Evolutionary conservation across 257 asterid genomes (phyloP).

Genomic region (Solanum rostratum): DNA sequence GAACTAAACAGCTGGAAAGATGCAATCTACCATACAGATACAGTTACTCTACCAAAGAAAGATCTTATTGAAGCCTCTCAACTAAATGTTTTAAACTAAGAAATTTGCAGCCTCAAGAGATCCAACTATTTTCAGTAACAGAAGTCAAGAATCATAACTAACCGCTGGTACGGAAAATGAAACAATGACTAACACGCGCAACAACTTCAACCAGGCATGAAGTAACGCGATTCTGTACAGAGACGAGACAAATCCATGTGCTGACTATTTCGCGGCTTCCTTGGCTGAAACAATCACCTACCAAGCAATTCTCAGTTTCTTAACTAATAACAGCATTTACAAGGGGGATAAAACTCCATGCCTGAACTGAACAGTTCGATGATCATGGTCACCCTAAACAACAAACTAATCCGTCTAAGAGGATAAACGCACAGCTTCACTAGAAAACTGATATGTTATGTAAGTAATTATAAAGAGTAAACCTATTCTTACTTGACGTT

Average conservation of each 20-base stretch:
- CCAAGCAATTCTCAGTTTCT: not conserved
- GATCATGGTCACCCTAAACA: not conserved
- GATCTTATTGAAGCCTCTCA: not conserved
- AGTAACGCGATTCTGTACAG: not conserved
- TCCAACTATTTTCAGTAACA: not conserved
- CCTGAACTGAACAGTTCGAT: not conserved
- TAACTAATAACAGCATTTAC: not conserved
- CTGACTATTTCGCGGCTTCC: not conserved
- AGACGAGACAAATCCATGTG: not conserved
- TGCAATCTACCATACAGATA: not conserved
- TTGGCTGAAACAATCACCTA: not conserved
- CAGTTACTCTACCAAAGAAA: constrained; percentile 1
- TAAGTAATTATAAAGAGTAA: not conserved
- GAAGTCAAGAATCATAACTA: not conserved
- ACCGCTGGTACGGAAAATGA: not conserved
- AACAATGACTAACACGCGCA: not conserved
- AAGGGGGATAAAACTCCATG: not conserved
- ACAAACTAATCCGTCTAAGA: not conserved
- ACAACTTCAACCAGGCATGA: not conserved
- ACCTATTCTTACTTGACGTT: not conserved
- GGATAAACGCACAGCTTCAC: not conserved
- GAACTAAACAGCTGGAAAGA: not conserved
- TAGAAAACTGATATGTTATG: not conserved
- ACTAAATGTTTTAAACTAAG: not conserved
- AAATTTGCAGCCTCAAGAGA: not conserved